phyloP scores from a whole-genome alignment of 495 filamentous ascomycete species.

The Penicillium paradoxum region DNA sequence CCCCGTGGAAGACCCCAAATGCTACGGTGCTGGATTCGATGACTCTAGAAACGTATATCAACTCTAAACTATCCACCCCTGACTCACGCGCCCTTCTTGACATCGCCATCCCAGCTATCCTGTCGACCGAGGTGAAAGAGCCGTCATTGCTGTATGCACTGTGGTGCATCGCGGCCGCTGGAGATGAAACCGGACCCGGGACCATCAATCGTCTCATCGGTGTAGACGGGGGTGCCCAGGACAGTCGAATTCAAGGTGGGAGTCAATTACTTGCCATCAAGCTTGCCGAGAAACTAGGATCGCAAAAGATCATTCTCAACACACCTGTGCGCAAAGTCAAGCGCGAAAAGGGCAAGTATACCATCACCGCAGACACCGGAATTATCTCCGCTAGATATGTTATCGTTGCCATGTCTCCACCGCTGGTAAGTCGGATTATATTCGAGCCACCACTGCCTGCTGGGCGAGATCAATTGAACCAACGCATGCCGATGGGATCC shows the following conservation, averaged over 20 bases:
- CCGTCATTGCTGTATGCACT: constrained; percentile 17
- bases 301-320: constrained; percentile 5
- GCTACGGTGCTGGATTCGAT: constrained; percentile 10
- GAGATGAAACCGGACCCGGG: constrained; percentile 13
- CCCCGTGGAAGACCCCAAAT: constrained; percentile 13
- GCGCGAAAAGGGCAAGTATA: neutral
- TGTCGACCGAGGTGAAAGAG: constrained; percentile 13
- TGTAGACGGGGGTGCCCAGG: constrained; percentile 15
- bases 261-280: constrained; percentile 11
- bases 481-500: constrained; percentile 21
- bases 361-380: neutral
- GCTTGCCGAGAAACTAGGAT: constrained; percentile 13
- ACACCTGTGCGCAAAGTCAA: constrained; percentile 8
- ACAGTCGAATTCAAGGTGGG: constrained; percentile 15
- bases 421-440: constrained; percentile 6
- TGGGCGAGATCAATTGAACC: constrained; percentile 15
- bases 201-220: constrained; percentile 13
- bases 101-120: neutral
- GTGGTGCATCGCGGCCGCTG: constrained; percentile 17
- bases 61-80: neutral
- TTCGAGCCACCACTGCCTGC: constrained; percentile 18
- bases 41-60: constrained; percentile 7
- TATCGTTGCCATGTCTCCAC: constrained; percentile 17
- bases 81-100: constrained; percentile 8
- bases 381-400: constrained; percentile 9